These are phyloP conservation scores for Cystobasidium slooffiae DNA, from an alignment of 1,284 basidiomycete genomes.

Conservation along the genomic window DNA sequence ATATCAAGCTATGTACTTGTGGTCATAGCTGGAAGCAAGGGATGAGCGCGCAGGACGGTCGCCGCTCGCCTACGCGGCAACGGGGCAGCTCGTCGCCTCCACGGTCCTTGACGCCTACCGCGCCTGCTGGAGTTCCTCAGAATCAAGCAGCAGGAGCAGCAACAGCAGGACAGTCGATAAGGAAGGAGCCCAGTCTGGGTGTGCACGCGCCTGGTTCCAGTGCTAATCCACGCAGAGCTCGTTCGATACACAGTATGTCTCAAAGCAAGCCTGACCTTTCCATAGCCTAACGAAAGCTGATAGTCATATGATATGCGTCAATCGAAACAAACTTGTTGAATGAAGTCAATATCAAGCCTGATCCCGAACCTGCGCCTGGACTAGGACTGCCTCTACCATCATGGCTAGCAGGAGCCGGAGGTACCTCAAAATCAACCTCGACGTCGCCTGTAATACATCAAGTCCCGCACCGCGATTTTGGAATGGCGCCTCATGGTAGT, in stretches of 20 bases:
- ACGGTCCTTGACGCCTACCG: not conserved
- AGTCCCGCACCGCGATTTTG: slow-evolving; percentile 31
- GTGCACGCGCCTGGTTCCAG: slow-evolving; percentile 10
- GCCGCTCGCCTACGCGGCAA: not conserved
- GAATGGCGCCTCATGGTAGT: slow-evolving; percentile 26
- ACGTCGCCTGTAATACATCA: slow-evolving; percentile 5
- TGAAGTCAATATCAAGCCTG: slow-evolving; percentile 39
- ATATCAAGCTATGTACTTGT: not conserved
- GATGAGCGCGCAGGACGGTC: slow-evolving; percentile 16
- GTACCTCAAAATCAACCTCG: not conserved
- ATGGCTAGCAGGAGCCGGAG: slow-evolving; percentile 27
- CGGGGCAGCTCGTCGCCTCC: slow-evolving; percentile 9
- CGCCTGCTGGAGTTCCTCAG: not conserved
- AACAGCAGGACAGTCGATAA: not conserved
- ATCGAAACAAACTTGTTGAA: not conserved
- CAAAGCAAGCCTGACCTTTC: not conserved
- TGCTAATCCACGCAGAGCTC: slow-evolving; percentile 9
- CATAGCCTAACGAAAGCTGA: not conserved
- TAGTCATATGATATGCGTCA: not conserved
- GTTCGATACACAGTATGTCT: slow-evolving; percentile 32
- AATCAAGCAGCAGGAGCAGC: slow-evolving; percentile 16
- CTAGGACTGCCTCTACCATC: slow-evolving; percentile 27
- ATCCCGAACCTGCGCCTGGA: slow-evolving; percentile 17
- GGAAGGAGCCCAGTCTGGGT: slow-evolving; percentile 20
- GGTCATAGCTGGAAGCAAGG: not conserved